Base-by-base conservation (phyloP, 2,329 filamentous ascomycete species). In the Whalleya microplaca region DNA sequence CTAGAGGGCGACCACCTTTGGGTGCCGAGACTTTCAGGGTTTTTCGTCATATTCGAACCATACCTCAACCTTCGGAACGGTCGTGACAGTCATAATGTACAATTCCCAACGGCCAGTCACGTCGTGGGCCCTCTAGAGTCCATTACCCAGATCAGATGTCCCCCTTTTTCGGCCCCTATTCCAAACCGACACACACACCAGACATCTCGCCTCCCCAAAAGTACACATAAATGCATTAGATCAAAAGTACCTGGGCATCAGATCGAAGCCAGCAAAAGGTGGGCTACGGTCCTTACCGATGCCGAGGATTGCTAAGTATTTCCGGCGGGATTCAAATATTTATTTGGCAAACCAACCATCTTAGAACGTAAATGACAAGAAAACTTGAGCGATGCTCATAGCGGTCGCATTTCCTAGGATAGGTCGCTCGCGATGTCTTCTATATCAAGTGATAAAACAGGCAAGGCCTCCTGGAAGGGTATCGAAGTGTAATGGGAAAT, bases 401-500 rank as follows among this genome's bases (percentile, higher is more conserved):
- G 63, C 48, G 46, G 56, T 68, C 62, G 68, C 67, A 60, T 68
- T 69, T 71, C 68, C 67, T 62, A 58, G 63, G 62, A 57, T 49
- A 63, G 58, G 59, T 53, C 59, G 50, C 55, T 55, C 58, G 67
- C 63, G 52, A 55, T 61, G 62, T 58, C 53, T 57, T 61, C 52
- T 44, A 53, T 55, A 48, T 29, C 43, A 29, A 37, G 20, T 40
- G 53, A 51, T 58, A 53, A 63, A 61, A 64, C 64, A 64, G 57
- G 63, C 45, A 53, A 58, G 55, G 64, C 68, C 70, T 72, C 72
- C 71, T 70, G 65, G 71, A 74, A 73, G 76, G 76, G 76, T 78
- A 78, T 78, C 76, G 75, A 76, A 77, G 70, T 69, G 69, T 69
- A 74, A 71, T 64, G 63, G 14, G 32, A 67, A 63, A 68, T 65